Base-by-base conservation (phyloP, 2,329 filamentous ascomycete genomes). In the Ophiognomonia clavigignenti-juglandacearum region DNA sequence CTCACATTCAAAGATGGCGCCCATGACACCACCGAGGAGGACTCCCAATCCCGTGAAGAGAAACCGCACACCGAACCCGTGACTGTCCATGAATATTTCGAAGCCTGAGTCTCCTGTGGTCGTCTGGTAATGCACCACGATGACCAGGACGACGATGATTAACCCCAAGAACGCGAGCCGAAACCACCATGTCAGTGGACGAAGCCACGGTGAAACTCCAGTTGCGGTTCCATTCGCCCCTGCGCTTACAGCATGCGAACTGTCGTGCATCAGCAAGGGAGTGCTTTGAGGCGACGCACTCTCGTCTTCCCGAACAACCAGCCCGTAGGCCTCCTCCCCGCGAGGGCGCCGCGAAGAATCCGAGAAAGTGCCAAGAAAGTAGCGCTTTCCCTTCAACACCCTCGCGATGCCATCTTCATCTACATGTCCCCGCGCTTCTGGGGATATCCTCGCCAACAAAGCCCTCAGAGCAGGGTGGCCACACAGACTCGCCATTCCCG, bases 11-110 rank as follows among this genome's bases (percentile, higher is more conserved):
- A 36, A 36, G 34, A 36, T 8, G 8, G 34, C 34, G 2, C 34
- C 19, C 16, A 36, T 36, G 9, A 19, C 19, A 7, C 34, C 3
- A 36, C 34, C 34, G 26, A 68, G 61, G 5, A 61, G 48, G 3
- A 70, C 61, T 44, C 67, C 68, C 3, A 68, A 42, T 10, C 56
- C 48, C 2, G 68, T 66, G 47, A 71, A 69, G n/a, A 72, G 52
- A 26, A 70, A 67, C 14, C 62, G 56, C 2, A 67, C 63, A 1
- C 66, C 66, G 35, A 69, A 68, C 3, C 58, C 59, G 43, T 67
- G 58, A 32, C 60, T 59, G 43, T 63, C 60, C 62, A 72, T 70
- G 47, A 71, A 71, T 3, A 48, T 52, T 47, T 71, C 66, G 34
- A 71, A 72, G 9, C 53, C 49, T 1, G 62, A 63, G 36, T 67